phyloP scores from a whole-genome alignment of 75 land plant genomes.

The Pinus albicaulis region DNA sequence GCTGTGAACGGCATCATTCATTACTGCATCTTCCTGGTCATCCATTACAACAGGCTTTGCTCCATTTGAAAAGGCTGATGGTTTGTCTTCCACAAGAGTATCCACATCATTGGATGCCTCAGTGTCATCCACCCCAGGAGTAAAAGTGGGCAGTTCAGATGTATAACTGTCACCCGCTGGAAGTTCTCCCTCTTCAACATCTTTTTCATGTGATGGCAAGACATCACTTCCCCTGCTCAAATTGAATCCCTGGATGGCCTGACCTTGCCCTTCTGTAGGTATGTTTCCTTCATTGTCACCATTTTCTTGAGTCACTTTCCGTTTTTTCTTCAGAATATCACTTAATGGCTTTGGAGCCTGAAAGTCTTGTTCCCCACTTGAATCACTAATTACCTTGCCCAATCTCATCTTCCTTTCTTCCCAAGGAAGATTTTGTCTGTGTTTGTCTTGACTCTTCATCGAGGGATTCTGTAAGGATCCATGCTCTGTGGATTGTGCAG shows the following conservation, averaged over 20 bases:
- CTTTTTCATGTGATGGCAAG: background rate
- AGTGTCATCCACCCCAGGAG: background rate
- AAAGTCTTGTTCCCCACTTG: slow-evolving; percentile 10
- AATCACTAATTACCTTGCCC: background rate
- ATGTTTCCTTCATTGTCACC: slow-evolving; percentile 1
- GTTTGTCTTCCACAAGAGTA: background rate
- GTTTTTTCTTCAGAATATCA: slow-evolving; percentile 32
- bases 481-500: background rate
- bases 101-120: background rate
- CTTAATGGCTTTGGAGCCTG: slow-evolving; percentile 42
- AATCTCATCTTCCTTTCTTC: slow-evolving; percentile 4
- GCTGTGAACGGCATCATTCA: slow-evolving; percentile 4
- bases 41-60: background rate
- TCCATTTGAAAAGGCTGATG: background rate
- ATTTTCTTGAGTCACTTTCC: slow-evolving; percentile 11
- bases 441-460: background rate
- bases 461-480: slow-evolving; percentile 4
- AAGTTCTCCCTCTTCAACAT: slow-evolving; percentile 11
- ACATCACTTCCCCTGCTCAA: background rate
- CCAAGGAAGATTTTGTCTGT: background rate
- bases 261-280: background rate
- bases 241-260: background rate
- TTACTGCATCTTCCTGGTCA: background rate
- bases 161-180: slow-evolving; percentile 6
- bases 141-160: background rate